Evolutionary conservation across 169 alveolate genomes (phyloP).

Genomic region (Toxoplasma gondii): DNA sequence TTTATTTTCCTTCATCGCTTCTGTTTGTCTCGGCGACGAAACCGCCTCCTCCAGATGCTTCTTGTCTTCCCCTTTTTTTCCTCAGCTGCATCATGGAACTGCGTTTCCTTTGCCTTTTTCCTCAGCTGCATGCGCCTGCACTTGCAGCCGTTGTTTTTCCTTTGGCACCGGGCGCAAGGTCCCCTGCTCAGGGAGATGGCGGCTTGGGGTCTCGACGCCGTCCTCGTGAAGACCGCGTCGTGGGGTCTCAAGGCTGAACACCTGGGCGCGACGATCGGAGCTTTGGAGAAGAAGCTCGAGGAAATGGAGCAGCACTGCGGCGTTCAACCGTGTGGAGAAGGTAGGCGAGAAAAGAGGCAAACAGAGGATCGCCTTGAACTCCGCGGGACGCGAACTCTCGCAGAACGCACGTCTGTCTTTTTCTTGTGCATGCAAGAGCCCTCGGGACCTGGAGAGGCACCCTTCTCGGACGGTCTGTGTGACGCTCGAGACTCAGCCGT

Average conservation of each 20-base stretch:
- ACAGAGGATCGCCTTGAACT: neutral
- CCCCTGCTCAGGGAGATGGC: constrained; percentile 62
- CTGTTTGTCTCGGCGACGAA: no score
- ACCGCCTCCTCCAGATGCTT: no score
- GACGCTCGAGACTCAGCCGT: no score
- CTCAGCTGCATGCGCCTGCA: constrained; percentile 49
- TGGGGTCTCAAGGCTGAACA: constrained; percentile 90
- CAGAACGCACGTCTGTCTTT: no score
- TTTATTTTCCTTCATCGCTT: no score
- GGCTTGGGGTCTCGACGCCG: constrained; percentile 64
- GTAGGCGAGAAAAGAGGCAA: neutral
- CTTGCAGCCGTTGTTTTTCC: constrained; percentile 46
- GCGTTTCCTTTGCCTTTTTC: neutral
- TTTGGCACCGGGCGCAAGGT: constrained; percentile 62
- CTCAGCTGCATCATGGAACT: no score
- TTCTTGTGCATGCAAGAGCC: no score
- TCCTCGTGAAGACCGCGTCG: constrained; percentile 69
- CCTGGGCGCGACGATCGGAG: constrained; percentile 89
- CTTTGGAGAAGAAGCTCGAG: constrained; percentile 50
- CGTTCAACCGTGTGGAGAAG: constrained; percentile 98
- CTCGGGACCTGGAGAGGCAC: no score
- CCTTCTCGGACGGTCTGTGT: no score
- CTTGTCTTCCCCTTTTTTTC: no score
- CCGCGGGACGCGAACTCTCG: no score
- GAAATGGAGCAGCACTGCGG: constrained; percentile 83